A percentile compares a stretch with the other conserved stretches of the same genome.
phyloP scores from a whole-genome alignment of 257 asterid genomes.

The Nicotiana undulata region DNA sequence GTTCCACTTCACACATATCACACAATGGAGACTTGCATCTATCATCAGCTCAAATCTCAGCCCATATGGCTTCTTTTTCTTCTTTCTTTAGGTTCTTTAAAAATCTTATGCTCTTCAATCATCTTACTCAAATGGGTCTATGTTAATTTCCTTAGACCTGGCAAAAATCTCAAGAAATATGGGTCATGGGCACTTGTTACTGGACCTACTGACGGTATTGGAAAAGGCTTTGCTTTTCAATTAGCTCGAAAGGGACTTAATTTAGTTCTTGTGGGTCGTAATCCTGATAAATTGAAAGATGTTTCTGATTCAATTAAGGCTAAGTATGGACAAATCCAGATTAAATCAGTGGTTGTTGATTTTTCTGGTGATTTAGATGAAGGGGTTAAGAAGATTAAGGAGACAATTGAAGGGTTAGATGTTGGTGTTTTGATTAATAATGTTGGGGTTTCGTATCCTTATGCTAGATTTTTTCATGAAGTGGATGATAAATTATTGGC shows the following conservation, averaged over 20 bases:
- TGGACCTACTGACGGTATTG: constrained; percentile 97
- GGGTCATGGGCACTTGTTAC: constrained; percentile 96
- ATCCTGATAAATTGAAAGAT: constrained; percentile 65
- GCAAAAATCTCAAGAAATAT: constrained; percentile 80
- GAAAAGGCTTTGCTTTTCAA: constrained; percentile 83
- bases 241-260: constrained; percentile 70
- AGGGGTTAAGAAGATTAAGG: constrained; percentile 66
- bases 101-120: constrained; percentile 31
- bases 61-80: constrained; percentile 63
- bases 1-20: background rate
- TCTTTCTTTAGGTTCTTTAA: constrained; percentile 39
- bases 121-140: constrained; percentile 55
- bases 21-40: constrained; percentile 53
- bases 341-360: constrained; percentile 76
- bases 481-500: constrained; percentile 72
- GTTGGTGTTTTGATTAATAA: constrained; percentile 79
- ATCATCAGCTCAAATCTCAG: constrained; percentile 63
- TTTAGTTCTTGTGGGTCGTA: constrained; percentile 71
- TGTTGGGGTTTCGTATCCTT: constrained; percentile 89
- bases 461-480: constrained; percentile 85
- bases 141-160: constrained; percentile 73
- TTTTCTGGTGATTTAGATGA: constrained; percentile 75
- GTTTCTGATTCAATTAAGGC: constrained; percentile 47
- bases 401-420: constrained; percentile 61
- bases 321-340: constrained; percentile 57